Evolutionary conservation across 352 stramenopile genomes (phyloP), one percentile per base, ranked within the genome.

Genomic region (Pythium aristosporum): DNA sequence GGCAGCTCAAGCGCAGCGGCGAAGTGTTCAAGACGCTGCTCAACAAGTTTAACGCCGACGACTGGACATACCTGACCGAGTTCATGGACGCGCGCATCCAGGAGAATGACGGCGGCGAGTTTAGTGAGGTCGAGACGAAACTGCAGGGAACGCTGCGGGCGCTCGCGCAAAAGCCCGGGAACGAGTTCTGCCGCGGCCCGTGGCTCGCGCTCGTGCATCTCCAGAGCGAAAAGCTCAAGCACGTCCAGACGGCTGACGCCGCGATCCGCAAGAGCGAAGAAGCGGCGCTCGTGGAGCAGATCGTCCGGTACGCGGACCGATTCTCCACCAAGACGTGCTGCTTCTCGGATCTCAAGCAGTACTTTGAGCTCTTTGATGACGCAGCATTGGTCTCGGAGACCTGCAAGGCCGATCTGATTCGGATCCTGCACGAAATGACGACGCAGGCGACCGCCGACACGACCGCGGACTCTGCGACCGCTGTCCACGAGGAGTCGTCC

Each of bases 261-360:
- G 37, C 60, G 18, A 23, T 59, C 11, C 59, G 72, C 25, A 50
- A 62, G 23, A 49, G 34, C 1, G 61, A 75, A 18, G 85, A 94
- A 49, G 39, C 39, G 4, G 69, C 73, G 41, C 57, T 96, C 3
- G 65, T 86, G 55, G 67, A 78, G 21, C 52, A 66, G 18, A 80
- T 95, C 15, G 28, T 82, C 36, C 60, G 57, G 25, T 96, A 96
- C 71, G 72, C 77, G 39, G 71, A 89, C 25, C 74, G 69, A 9
- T 93, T 94, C 70, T 80, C 80, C 58, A 81, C 72, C 12, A 96
- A 96, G 69, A 81, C 80, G 49, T 94, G 85, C 77, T 96, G 87
- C 62, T 94, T 96, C 66, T 83, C 83, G 54, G 87, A 96, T 58
- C 70, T 96, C 34, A 87, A 93, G 71, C 83, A 91, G 62, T 95